A percentile compares a stretch with the other conserved stretches of the same genome.
These are phyloP conservation scores for Apiospora saccharicola DNA, from an alignment of 2,329 filamentous ascomycete genomes.

Conservation along the genomic window DNA sequence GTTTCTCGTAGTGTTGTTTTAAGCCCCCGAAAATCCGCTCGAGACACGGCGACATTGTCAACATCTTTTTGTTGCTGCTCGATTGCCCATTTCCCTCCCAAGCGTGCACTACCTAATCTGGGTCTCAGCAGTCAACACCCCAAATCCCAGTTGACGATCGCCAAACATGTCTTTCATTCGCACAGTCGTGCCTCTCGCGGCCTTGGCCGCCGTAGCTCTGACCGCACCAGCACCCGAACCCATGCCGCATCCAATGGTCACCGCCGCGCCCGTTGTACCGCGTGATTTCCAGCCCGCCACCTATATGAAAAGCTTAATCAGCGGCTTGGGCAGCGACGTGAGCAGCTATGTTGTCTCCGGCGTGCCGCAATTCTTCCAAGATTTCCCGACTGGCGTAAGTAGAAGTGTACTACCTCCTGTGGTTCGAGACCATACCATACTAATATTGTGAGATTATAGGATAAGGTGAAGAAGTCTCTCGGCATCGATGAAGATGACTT, in stretches of 20 bases:
- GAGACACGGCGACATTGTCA: not conserved
- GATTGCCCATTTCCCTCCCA: not conserved
- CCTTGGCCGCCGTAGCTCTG: conserved; percentile 31
- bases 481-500: conserved; percentile 66
- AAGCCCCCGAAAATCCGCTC: not conserved
- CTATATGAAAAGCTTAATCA: conserved; percentile 59
- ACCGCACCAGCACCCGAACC: conserved; percentile 35
- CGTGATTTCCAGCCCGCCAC: conserved; percentile 51
- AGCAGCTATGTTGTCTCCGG: conserved; percentile 68
- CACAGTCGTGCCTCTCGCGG: conserved; percentile 25
- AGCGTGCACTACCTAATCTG: not conserved
- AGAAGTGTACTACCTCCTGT: not conserved
- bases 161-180: conserved; percentile 19
- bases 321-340: conserved; percentile 59
- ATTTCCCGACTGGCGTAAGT: conserved; percentile 64
- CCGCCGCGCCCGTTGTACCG: conserved; percentile 53
- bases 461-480: conserved; percentile 66
- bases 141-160: not conserved
- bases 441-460: conserved; percentile 27
- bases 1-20: not conserved
- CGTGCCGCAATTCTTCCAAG: conserved; percentile 72
- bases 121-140: not conserved
- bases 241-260: conserved; percentile 53
- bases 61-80: not conserved
- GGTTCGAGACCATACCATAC: not conserved